Evolutionary conservation across 2,329 filamentous ascomycete genomes (phyloP).

Genomic region (Cladosporium cucumerinum): DNA sequence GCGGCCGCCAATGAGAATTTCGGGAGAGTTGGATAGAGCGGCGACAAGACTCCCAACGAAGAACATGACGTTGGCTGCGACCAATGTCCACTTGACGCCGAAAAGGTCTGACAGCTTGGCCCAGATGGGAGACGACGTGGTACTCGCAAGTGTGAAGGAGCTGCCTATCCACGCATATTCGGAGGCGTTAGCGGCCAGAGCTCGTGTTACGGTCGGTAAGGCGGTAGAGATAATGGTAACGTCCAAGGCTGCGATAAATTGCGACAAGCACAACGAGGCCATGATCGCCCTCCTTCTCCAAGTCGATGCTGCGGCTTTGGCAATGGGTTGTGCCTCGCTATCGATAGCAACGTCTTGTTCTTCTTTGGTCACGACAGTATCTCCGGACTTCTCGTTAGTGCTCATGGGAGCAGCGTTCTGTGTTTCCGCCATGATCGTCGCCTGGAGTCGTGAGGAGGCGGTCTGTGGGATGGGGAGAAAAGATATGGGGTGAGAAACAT

Average conservation of each 20-base stretch:
- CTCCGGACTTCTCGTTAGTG: neutral
- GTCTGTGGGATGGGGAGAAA: neutral
- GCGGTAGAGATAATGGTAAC: constrained; percentile 59
- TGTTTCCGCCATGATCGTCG: neutral
- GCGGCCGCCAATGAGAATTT: constrained; percentile 52
- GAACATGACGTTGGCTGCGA: constrained; percentile 54
- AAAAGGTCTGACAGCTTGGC: constrained; percentile 65
- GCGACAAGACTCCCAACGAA: constrained; percentile 22
- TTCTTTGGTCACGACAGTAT: neutral
- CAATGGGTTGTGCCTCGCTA: neutral
- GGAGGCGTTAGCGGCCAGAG: constrained; percentile 41
- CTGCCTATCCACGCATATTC: constrained; percentile 56
- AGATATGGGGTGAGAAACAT: neutral
- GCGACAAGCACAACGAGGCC: neutral
- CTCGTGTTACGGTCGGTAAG: constrained; percentile 52
- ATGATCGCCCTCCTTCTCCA: constrained; percentile 2
- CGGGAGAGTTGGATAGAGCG: constrained; percentile 20
- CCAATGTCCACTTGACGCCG: constrained; percentile 60
- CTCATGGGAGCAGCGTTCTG: neutral
- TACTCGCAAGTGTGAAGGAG: constrained; percentile 49
- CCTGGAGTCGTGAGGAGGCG: neutral
- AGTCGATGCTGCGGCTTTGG: neutral
- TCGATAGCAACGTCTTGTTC: neutral
- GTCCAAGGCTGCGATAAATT: constrained; percentile 7
- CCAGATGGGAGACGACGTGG: constrained; percentile 55